These are phyloP conservation scores for Pugionium dolabratum DNA, from an alignment of 345 rosid species.

Conservation along the genomic window DNA sequence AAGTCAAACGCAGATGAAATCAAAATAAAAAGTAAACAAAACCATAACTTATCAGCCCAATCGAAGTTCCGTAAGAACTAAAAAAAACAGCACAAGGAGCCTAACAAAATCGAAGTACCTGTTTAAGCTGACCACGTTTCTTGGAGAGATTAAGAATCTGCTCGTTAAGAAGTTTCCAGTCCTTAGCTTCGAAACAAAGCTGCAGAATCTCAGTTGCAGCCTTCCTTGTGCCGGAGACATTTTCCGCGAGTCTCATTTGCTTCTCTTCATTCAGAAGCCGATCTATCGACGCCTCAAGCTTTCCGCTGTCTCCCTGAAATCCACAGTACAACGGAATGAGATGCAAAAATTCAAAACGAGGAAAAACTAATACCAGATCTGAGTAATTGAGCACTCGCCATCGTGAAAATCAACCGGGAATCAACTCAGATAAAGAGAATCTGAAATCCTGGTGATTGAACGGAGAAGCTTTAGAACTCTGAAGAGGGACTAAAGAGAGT, in stretches of 20 bases:
- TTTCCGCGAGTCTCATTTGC: conserved; percentile 79
- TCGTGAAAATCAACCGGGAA: conserved; percentile 15
- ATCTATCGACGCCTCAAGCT: conserved; percentile 65
- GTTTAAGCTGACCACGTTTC: conserved; percentile 89
- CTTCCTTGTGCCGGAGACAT: conserved; percentile 75
- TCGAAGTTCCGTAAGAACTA: not conserved
- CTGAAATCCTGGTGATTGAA: not conserved
- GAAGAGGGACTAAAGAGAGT: not conserved
- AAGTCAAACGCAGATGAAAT: no score
- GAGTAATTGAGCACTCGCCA: conserved; percentile 26
- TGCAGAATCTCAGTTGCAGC: conserved; percentile 70
- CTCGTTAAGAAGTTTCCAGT: conserved; percentile 62
- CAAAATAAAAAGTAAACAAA: no score
- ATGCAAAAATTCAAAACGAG: not conserved
- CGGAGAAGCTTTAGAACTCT: not conserved
- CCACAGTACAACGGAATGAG: not conserved
- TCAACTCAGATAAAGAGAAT: not conserved
- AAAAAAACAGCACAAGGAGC: not conserved
- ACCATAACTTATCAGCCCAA: no score
- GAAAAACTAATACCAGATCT: conserved; percentile 16
- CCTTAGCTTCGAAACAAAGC: conserved; percentile 84
- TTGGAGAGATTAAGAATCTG: conserved; percentile 73
- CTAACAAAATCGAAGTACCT: conserved; percentile 45
- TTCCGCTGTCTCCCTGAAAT: conserved; percentile 51
- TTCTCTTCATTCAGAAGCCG: conserved; percentile 75